Percentiles rank a stretch among this genome's conserved stretches.
phyloP scores from a whole-genome alignment of 768 basidiomycete genomes.

The Collybia sp. region DNA sequence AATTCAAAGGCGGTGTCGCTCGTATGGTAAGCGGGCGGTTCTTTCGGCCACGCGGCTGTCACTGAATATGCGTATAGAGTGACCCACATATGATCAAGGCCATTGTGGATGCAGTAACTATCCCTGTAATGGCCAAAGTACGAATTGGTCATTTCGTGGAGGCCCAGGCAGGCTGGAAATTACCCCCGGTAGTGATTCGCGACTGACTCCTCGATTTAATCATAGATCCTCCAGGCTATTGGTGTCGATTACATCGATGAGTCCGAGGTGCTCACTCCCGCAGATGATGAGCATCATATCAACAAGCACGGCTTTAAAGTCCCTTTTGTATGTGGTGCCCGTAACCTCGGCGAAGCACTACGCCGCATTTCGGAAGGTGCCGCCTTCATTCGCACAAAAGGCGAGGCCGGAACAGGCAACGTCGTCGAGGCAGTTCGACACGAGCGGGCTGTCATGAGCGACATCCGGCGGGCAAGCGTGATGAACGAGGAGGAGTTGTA shows the following conservation, averaged over 20 bases:
- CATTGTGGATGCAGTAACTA: conserved; percentile 91
- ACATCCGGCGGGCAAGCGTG: conserved; percentile 79
- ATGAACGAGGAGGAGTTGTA: conserved; percentile 97
- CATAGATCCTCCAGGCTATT: conserved; percentile 85
- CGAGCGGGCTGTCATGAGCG: conserved; percentile 74
- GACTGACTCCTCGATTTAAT: conserved; percentile 2
- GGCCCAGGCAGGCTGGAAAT: conserved; percentile 59
- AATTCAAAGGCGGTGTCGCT: conserved; percentile 73
- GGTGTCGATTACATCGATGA: conserved; percentile 98
- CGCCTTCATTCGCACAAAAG: conserved; percentile 98
- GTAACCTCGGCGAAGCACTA: conserved; percentile 93
- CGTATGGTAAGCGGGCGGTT: conserved; percentile 68
- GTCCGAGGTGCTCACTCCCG: conserved; percentile 91
- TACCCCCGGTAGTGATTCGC: too few species aligned
- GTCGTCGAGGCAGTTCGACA: conserved; percentile 95
- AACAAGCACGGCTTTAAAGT: conserved; percentile 95
- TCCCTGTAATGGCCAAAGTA: conserved; percentile 95
- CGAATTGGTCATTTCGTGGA: conserved; percentile 98
- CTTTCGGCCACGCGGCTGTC: conserved; percentile 1
- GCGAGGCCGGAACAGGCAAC: conserved; percentile 86
- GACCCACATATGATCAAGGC: conserved; percentile 96
- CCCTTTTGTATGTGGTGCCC: conserved; percentile 94
- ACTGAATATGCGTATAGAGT: conserved; percentile 46
- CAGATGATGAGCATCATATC: conserved; percentile 95
- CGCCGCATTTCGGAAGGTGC: conserved; percentile 97